A percentile compares a stretch with the other conserved stretches of the same genome.
Evolutionary conservation across 192 early-diverging fungal species (phyloP).

Genomic region (Haplosporangium gracile): DNA sequence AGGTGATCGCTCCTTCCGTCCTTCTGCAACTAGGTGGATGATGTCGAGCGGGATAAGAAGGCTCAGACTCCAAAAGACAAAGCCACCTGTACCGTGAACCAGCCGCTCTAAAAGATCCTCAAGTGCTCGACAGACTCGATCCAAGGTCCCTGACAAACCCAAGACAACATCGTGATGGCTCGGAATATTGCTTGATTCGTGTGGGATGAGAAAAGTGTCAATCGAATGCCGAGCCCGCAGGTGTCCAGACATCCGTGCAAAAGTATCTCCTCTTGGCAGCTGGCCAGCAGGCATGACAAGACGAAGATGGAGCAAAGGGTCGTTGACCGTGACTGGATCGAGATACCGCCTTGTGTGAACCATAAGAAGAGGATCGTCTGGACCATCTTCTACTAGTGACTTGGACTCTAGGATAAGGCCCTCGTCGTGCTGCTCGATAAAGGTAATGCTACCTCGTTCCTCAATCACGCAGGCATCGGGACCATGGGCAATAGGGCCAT

Average conservation of each 20-base stretch:
- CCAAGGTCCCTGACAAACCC: slow-evolving; percentile 23
- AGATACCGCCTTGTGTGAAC: slow-evolving; percentile 29
- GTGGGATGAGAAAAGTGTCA: slow-evolving; percentile 40
- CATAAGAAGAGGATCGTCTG: not conserved
- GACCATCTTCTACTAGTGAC: not conserved
- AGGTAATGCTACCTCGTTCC: not conserved
- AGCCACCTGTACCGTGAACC: not conserved
- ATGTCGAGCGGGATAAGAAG: slow-evolving; percentile 21
- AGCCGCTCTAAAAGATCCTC: slow-evolving; percentile 17
- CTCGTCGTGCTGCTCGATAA: slow-evolving; percentile 2
- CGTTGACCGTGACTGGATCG: not conserved
- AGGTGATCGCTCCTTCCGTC: not conserved
- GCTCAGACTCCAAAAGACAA: slow-evolving; percentile 16
- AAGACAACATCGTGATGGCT: slow-evolving; percentile 27
- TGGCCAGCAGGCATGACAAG: slow-evolving; percentile 32
- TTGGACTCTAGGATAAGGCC: not conserved
- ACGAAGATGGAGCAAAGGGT: slow-evolving; percentile 18
- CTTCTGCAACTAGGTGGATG: not conserved
- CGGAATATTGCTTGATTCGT: not conserved
- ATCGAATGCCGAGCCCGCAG: not conserved
- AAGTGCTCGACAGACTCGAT: slow-evolving; percentile 15
- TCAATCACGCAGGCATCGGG: slow-evolving; percentile 4
- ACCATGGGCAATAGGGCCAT: not conserved
- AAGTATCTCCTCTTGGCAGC: slow-evolving; percentile 24
- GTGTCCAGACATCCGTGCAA: not conserved